phyloP scores from a whole-genome alignment of 257 asterid species.

The Fraxinus cuspidata region DNA sequence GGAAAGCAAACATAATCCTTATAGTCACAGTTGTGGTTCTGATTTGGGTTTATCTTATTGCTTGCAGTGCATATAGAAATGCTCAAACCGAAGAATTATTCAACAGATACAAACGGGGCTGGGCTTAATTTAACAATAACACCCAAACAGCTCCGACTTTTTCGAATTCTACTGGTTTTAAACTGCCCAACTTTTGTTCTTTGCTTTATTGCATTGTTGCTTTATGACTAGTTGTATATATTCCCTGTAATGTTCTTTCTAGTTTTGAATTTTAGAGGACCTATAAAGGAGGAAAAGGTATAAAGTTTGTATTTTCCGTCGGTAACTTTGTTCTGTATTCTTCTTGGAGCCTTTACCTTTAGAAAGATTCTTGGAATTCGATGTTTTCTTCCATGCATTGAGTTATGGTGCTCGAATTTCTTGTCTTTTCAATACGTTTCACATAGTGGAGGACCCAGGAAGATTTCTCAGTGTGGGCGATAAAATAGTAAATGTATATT shows the following conservation, averaged over 20 bases:
- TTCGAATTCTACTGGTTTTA: conserved; percentile 11
- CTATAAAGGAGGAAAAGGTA: conserved; percentile 1
- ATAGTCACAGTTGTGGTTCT: conserved; percentile 69
- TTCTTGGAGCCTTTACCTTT: neutral
- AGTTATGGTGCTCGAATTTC: too few relatives aligned
- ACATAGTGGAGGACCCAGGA: too few relatives aligned
- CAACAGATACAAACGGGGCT: conserved; percentile 59
- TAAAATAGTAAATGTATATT: too few relatives aligned
- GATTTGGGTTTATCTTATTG: conserved; percentile 68
- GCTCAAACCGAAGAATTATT: conserved; percentile 77
- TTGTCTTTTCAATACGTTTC: too few relatives aligned
- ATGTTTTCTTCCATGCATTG: neutral
- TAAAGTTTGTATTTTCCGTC: neutral
- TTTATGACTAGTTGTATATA: conserved; percentile 23
- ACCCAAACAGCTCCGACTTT: conserved; percentile 1
- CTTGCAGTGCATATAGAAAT: conserved; percentile 80
- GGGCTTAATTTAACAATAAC: conserved; percentile 32
- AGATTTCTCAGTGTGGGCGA: too few relatives aligned
- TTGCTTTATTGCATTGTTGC: conserved; percentile 9
- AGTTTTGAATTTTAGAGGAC: neutral
- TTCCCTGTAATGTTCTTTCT: conserved; percentile 25
- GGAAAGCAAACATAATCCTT: conserved; percentile 68
- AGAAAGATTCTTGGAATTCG: neutral
- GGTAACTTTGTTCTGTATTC: neutral
- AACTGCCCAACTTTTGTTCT: neutral